phyloP scores from a whole-genome alignment of 169 alveolate genomes.

The Plasmodium falciparum region DNA sequence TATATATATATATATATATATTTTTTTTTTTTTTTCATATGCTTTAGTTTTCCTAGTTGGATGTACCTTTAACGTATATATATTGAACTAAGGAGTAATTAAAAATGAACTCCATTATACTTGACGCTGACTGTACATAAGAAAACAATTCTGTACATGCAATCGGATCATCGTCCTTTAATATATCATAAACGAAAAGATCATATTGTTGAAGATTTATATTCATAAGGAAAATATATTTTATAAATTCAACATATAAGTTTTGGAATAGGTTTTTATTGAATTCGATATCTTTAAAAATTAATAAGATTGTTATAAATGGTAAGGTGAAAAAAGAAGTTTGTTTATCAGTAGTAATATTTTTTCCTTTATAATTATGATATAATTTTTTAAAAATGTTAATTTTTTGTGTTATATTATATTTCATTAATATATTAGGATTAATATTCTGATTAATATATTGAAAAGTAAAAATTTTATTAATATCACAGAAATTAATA shows the following conservation, averaged over 20 bases:
- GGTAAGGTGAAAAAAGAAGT: slow-evolving; percentile 25
- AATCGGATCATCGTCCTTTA: slow-evolving; percentile 48
- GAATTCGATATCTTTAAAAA: slow-evolving; percentile 43
- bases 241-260: slow-evolving; percentile 39
- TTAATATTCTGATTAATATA: slow-evolving; percentile 26
- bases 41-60: neutral
- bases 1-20: neutral
- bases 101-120: slow-evolving; percentile 31
- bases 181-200: slow-evolving; percentile 37
- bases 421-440: slow-evolving; percentile 16
- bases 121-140: slow-evolving; percentile 18
- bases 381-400: slow-evolving; percentile 30
- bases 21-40: no score
- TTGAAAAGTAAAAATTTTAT: slow-evolving; percentile 18
- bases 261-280: slow-evolving; percentile 39
- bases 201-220: slow-evolving; percentile 18
- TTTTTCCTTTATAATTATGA: slow-evolving; percentile 12
- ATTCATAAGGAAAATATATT: slow-evolving; percentile 49
- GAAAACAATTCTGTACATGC: slow-evolving; percentile 40
- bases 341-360: neutral
- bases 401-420: slow-evolving; percentile 31
- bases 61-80: slow-evolving; percentile 36
- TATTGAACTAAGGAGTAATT: slow-evolving; percentile 36
- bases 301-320: slow-evolving; percentile 36
- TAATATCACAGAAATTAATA: slow-evolving; percentile 3